These are phyloP conservation scores for Cercospora sp. DNA, from an alignment of 2,329 filamentous ascomycete genomes.

Conservation along the genomic window DNA sequence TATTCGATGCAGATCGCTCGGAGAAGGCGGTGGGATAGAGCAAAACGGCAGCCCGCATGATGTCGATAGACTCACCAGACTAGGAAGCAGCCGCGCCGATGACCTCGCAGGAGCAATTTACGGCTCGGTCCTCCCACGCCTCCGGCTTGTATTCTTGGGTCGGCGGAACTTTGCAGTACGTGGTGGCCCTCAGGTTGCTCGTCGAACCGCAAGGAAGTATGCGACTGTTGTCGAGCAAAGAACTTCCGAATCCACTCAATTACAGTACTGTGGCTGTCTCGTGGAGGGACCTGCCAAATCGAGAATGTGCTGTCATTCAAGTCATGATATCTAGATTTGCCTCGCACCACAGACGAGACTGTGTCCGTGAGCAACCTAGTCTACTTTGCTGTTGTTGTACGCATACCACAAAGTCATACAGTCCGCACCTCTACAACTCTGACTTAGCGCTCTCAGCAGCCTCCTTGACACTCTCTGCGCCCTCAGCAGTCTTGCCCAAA, in stretches of 20 bases:
- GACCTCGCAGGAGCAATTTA: background rate
- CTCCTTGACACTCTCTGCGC: slow-evolving; percentile 14
- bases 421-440: background rate
- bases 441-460: slow-evolving; percentile 13
- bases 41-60: background rate
- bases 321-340: background rate
- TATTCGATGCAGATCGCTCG: background rate
- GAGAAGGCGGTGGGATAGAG: background rate
- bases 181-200: background rate
- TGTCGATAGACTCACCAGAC: background rate
- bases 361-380: background rate
- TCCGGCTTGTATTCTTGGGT: background rate
- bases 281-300: background rate
- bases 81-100: background rate
- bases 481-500: slow-evolving; percentile 39
- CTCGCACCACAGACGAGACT: background rate
- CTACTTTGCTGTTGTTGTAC: background rate
- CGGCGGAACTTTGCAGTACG: background rate
- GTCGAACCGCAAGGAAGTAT: background rate
- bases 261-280: background rate
- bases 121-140: background rate
- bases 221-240: background rate
- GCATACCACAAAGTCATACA: background rate
- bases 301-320: slow-evolving; percentile 3
- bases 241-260: background rate